A percentile compares a stretch with the other conserved stretches of the same genome.
Conservation (phyloP, 1,284 basidiomycete species). For the Rhodotorula sp. region DNA sequence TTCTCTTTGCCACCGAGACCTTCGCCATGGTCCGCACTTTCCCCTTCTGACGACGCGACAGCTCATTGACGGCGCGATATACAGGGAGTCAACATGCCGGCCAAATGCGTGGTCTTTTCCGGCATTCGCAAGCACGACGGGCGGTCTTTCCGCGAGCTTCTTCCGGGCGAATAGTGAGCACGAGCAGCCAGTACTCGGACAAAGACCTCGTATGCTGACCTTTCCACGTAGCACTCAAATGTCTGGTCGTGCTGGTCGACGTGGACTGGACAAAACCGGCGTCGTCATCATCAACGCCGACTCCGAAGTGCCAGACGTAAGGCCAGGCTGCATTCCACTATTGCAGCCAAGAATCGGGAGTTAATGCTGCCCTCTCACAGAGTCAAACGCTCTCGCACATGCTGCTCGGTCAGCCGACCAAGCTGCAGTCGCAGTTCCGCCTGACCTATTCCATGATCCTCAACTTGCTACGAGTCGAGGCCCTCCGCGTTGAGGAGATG, state of each 20-base stretch:
- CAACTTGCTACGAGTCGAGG: constrained; percentile 93
- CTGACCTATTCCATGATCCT: constrained; percentile 99
- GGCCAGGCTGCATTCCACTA: constrained; percentile 34
- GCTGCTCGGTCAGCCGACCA: constrained; percentile 89
- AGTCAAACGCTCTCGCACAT: constrained; percentile 71
- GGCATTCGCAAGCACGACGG: constrained; percentile 96
- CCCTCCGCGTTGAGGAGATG: constrained; percentile 97
- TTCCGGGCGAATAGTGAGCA: constrained; percentile 50
- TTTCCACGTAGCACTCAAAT: constrained; percentile 71
- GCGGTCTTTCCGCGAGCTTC: constrained; percentile 73
- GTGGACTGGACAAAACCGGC: constrained; percentile 91
- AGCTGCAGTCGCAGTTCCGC: constrained; percentile 94
- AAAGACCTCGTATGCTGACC: fast-evolving
- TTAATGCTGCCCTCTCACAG: constrained; percentile 52
- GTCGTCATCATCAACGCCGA: constrained; percentile 86
- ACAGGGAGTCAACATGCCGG: constrained; percentile 99
- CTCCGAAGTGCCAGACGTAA: constrained; percentile 81
- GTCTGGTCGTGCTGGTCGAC: constrained; percentile 95
- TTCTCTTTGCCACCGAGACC: constrained; percentile 97
- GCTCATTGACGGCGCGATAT: not conserved
- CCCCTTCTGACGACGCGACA: not conserved
- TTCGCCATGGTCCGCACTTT: constrained; percentile 82
- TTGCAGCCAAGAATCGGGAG: no score
- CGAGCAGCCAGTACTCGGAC: no score
- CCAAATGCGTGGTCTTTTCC: constrained; percentile 94